A percentile compares a stretch with the other conserved stretches of the same genome.
Evolutionary conservation across 305 asterid genomes (phyloP).

Genomic region (Fraxinus sp.): DNA sequence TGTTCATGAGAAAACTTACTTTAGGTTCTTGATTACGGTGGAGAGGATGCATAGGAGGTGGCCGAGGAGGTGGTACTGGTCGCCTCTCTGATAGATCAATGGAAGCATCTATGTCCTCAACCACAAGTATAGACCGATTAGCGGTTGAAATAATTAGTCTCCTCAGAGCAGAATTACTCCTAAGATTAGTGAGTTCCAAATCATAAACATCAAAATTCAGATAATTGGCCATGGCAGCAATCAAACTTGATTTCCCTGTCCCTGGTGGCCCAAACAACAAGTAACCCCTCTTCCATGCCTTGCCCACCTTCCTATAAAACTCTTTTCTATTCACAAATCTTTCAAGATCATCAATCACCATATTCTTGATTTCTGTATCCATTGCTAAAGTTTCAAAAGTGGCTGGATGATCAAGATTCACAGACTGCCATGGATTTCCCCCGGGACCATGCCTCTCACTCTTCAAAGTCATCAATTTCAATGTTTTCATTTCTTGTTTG

Average conservation of each 20-base stretch:
- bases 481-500: slow-evolving; percentile 31
- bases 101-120: slow-evolving; percentile 61
- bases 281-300: slow-evolving; percentile 66
- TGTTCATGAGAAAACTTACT: slow-evolving; percentile 15
- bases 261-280: slow-evolving; percentile 66
- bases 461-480: slow-evolving; percentile 36
- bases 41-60: not conserved
- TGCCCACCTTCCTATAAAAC: slow-evolving; percentile 47
- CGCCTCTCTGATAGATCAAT: slow-evolving; percentile 33
- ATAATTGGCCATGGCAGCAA: slow-evolving; percentile 64
- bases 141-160: slow-evolving; percentile 36
- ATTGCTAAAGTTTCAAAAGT: slow-evolving; percentile 50
- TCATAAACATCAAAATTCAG: slow-evolving; percentile 57
- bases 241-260: slow-evolving; percentile 60
- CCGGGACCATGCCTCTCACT: slow-evolving; percentile 22
- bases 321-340: slow-evolving; percentile 46
- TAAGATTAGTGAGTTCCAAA: slow-evolving; percentile 39
- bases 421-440: slow-evolving; percentile 38
- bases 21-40: slow-evolving; percentile 1
- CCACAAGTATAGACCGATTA: slow-evolving; percentile 51
- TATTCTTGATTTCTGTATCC: slow-evolving; percentile 38
- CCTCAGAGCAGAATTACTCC: slow-evolving; percentile 34
- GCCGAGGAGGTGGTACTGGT: not conserved
- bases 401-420: slow-evolving; percentile 58
- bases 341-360: slow-evolving; percentile 47